Base-by-base conservation (phyloP, 75 land plant genomes). In the Pinus albicaulis region DNA sequence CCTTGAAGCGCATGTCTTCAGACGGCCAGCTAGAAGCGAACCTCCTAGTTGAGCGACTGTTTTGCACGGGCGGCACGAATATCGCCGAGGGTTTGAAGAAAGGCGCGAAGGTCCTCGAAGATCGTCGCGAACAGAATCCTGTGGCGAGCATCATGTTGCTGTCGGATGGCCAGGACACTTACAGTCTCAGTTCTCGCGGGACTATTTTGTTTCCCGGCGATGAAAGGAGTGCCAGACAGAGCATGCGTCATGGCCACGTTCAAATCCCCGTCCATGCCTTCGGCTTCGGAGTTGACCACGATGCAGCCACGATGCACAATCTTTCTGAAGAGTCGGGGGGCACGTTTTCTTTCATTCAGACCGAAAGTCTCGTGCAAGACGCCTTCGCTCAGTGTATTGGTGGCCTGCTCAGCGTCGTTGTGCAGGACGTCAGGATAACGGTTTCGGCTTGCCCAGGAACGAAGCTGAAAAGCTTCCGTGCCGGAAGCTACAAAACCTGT, bases 31-130 rank as follows among this genome's bases (percentile, higher is more conserved):
- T 88, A 28, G 70, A 82, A 10, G 96, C 92, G 4, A 79, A 88
- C 11, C 85, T 84, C 25, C 81, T 88, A 23, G 78, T 91, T 34
- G 94, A 95, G 31, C 75, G 81, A 44, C 85, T 95, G 11, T 74
- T 72, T 2, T 73, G 80, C 56, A 57, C 62, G 25, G 81, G 79
- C 55, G 86, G 84, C 56, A 79, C 80, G 69, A 89, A 88, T 74
- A 91, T 88, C 4, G 41, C 77, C 26, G 97, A 92, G 76, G 97
- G 94, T 20, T 76, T 94, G 25, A 82, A 82, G 55, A 92, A 92
- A 61, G 94, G 89, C 4, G 59, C 89, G 0, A 92, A 89, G 76
- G 82, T 94, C 52, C 79, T 94, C 14, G 81, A 88, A 24, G 95
- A 92, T 55, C 84, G 94, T 14, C 75, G 82, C 28, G 82, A 87